A percentile compares a stretch with the other conserved stretches of the same genome.
These are phyloP conservation scores for Blastocystis sp. DNA, from an alignment of 352 stramenopile genomes.

Conservation along the genomic window DNA sequence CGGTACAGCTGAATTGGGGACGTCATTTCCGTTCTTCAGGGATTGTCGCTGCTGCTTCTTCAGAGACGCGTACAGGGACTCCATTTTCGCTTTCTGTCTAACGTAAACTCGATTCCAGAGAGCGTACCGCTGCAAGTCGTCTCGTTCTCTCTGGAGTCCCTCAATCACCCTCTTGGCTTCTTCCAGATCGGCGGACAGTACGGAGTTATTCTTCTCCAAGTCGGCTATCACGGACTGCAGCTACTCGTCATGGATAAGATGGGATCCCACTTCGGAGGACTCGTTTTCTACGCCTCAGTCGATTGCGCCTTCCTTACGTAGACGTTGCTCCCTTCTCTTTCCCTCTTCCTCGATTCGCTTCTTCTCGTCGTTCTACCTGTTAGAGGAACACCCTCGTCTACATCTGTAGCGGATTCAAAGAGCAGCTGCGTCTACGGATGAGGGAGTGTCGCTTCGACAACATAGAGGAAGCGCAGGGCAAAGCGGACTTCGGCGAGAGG, in stretches of 20 bases:
- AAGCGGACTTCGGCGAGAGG: slow-evolving; percentile 43
- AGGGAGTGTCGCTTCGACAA: background rate
- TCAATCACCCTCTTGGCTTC: slow-evolving; percentile 29
- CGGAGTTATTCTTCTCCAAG: slow-evolving; percentile 40
- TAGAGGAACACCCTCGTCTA: background rate
- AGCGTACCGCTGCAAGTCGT: slow-evolving; percentile 38
- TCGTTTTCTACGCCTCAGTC: slow-evolving; percentile 48
- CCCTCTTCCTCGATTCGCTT: slow-evolving; percentile 33
- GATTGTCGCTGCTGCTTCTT: slow-evolving; percentile 65
- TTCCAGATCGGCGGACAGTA: background rate
- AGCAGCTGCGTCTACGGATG: slow-evolving; percentile 41
- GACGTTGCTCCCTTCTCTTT: slow-evolving; percentile 21
- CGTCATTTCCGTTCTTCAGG: no score
- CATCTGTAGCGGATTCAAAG: slow-evolving; percentile 16
- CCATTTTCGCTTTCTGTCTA: slow-evolving; percentile 65
- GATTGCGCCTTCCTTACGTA: background rate
- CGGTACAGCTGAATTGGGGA: no score
- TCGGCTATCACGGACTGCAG: slow-evolving; percentile 26
- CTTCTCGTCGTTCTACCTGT: slow-evolving; percentile 3
- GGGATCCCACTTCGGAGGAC: background rate
- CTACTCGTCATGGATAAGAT: background rate
- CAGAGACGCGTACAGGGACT: slow-evolving; percentile 42
- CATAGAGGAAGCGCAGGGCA: slow-evolving; percentile 61
- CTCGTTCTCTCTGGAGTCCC: slow-evolving; percentile 22
- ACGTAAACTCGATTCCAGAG: background rate